phyloP scores from a whole-genome alignment of 257 asterid genomes.

The Knoxia roxburghii region DNA sequence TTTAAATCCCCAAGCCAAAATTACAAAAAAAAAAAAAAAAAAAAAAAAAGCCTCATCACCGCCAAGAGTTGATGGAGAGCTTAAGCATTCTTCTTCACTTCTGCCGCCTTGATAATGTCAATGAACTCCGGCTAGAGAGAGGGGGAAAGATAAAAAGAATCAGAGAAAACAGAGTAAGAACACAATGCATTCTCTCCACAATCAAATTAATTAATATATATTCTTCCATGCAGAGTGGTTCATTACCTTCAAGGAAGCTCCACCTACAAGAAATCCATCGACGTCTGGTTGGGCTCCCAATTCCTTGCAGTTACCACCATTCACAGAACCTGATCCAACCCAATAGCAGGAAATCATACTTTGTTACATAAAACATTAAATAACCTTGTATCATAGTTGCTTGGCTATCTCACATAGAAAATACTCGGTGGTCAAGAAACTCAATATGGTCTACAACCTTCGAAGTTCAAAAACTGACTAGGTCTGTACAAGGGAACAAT shows the following conservation, averaged over 20 bases:
- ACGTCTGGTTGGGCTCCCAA: slow-evolving; percentile 63
- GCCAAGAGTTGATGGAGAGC: slow-evolving; percentile 6
- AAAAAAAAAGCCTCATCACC: no score
- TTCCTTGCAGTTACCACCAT: slow-evolving; percentile 79
- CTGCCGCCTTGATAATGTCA: slow-evolving; percentile 84
- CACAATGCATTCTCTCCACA: background rate
- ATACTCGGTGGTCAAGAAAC: no score
- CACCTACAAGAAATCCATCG: slow-evolving; percentile 87
- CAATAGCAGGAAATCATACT: slow-evolving; percentile 5
- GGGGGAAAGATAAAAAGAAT: background rate
- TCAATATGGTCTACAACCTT: background rate
- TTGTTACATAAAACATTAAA: no score
- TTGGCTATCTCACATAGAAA: background rate
- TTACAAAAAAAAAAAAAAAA: slow-evolving; percentile 41
- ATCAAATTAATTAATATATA: background rate
- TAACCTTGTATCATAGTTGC: background rate
- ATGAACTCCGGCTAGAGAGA: slow-evolving; percentile 68
- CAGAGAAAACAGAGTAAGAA: background rate
- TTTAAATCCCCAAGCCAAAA: slow-evolving; percentile 16
- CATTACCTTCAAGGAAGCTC: slow-evolving; percentile 82
- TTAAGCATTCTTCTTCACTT: slow-evolving; percentile 65
- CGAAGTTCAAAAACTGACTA: background rate
- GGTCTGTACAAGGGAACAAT: background rate
- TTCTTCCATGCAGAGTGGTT: background rate
- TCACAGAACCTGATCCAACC: slow-evolving; percentile 59